These are phyloP conservation scores for Phytomonas francai DNA, from an alignment of 208 protist species.

Conservation along the genomic window DNA sequence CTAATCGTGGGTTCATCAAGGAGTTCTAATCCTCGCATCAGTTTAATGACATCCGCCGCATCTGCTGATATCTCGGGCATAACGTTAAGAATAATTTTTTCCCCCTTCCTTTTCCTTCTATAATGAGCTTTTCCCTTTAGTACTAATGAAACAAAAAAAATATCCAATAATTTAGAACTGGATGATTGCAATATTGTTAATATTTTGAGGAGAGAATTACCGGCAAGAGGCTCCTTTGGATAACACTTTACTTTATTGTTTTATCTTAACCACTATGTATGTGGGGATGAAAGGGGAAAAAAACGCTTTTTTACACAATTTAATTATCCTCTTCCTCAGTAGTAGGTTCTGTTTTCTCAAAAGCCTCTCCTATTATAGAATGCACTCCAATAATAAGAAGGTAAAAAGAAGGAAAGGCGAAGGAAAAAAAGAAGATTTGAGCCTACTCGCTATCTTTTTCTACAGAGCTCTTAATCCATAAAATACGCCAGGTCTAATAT, in stretches of 20 bases:
- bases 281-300: slow-evolving; percentile 4
- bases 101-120: slow-evolving; percentile 9
- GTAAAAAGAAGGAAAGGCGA: slow-evolving; percentile 1
- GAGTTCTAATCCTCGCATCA: slow-evolving; percentile 56
- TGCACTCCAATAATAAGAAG: slow-evolving; percentile 1
- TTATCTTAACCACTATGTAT: neutral
- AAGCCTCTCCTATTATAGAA: neutral
- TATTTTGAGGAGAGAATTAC: neutral
- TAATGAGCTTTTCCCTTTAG: too few relatives aligned
- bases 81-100: slow-evolving; percentile 8
- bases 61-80: slow-evolving; percentile 67
- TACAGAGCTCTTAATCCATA: neutral
- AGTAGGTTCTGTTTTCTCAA: neutral
- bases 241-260: neutral
- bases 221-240: neutral
- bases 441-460: neutral
- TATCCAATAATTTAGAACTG: neutral
- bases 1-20: slow-evolving; percentile 49
- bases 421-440: neutral
- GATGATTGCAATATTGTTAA: slow-evolving; percentile 2
- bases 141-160: too few relatives aligned
- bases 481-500: neutral
- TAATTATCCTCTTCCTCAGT: neutral
- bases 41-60: slow-evolving; percentile 50
- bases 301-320: neutral